Conservation (phyloP, 208 protist species). For the Herpetomonas samuelpessoai region DNA sequence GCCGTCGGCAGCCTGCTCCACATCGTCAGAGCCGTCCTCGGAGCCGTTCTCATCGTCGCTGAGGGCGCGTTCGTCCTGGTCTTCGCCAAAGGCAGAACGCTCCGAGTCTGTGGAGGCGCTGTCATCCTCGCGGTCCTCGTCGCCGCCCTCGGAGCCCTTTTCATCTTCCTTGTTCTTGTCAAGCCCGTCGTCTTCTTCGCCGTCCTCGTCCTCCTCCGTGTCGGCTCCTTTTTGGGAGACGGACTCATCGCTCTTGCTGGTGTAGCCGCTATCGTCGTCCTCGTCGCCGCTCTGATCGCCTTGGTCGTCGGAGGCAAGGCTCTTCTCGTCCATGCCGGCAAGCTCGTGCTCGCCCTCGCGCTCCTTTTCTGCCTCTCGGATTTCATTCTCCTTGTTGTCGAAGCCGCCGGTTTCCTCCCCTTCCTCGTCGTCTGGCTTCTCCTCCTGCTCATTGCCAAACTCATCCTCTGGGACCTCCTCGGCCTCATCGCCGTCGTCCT, state of each 20-base stretch:
- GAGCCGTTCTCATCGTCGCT: conserved; percentile 25
- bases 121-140: conserved; percentile 38
- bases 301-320: conserved; percentile 16
- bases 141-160: conserved; percentile 19
- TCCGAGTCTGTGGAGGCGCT: conserved; percentile 24
- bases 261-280: conserved; percentile 24
- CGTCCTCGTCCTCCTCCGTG: conserved; percentile 21
- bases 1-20: conserved; percentile 28
- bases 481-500: conserved; percentile 66
- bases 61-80: conserved; percentile 23
- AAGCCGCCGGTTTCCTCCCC: conserved; percentile 86
- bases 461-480: conserved; percentile 87
- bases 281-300: conserved; percentile 33
- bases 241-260: conserved; percentile 25
- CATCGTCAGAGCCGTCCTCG: conserved; percentile 25
- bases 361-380: conserved; percentile 73
- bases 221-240: conserved; percentile 17
- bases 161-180: conserved; percentile 47
- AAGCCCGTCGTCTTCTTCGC: conserved; percentile 61
- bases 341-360: conserved; percentile 69
- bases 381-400: conserved; percentile 80
- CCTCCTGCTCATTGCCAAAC: conserved; percentile 51
- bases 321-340: conserved; percentile 52
- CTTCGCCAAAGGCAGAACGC: conserved; percentile 21
- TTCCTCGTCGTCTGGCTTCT: conserved; percentile 31